Conservation (phyloP, 2,329 filamentous ascomycete genomes). For the Coniochaeta hoffmannii region DNA sequence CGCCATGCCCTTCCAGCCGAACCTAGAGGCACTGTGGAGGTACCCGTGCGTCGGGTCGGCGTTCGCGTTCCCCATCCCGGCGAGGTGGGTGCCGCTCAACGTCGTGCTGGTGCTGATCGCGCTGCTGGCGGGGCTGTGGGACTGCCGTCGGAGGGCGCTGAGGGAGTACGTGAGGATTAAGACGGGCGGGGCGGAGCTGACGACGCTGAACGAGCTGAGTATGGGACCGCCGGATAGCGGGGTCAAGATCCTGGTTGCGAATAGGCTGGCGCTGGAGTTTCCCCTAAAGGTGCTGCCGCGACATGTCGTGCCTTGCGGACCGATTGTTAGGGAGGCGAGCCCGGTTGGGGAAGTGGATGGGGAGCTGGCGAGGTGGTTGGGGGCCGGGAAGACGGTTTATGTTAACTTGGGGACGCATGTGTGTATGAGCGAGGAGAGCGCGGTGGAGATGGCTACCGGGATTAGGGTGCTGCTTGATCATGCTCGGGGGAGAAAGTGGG, state of each 20-base stretch:
- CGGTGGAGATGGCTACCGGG: constrained; percentile 24
- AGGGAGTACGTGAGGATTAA: constrained; percentile 1
- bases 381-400: constrained; percentile 32
- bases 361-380: constrained; percentile 34
- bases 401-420: constrained; percentile 39
- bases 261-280: constrained; percentile 20
- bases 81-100: constrained; percentile 31
- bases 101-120: constrained; percentile 18
- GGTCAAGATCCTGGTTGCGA: constrained; percentile 14
- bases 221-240: constrained; percentile 7
- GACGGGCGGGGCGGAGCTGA: constrained; percentile 5
- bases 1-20: constrained; percentile 29
- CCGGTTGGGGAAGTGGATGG: constrained; percentile 31
- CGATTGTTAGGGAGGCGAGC: constrained; percentile 32
- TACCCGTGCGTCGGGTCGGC: constrained; percentile 32
- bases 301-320: constrained; percentile 35
- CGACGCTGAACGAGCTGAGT: constrained; percentile 13
- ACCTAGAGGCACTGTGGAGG: constrained; percentile 27
- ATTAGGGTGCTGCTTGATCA: constrained; percentile 23
- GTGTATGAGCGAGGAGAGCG: constrained; percentile 20
- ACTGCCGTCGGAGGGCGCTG: constrained; percentile 6
- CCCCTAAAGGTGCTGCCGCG: constrained; percentile 25
- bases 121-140: constrained; percentile 7
- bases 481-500: constrained; percentile 6
- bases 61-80: constrained; percentile 36